A percentile compares a stretch with the other conserved stretches of the same genome.
These are phyloP conservation scores for Metschnikowia amazonensis DNA, from an alignment of 805 yeast genomes.

Conservation along the genomic window DNA sequence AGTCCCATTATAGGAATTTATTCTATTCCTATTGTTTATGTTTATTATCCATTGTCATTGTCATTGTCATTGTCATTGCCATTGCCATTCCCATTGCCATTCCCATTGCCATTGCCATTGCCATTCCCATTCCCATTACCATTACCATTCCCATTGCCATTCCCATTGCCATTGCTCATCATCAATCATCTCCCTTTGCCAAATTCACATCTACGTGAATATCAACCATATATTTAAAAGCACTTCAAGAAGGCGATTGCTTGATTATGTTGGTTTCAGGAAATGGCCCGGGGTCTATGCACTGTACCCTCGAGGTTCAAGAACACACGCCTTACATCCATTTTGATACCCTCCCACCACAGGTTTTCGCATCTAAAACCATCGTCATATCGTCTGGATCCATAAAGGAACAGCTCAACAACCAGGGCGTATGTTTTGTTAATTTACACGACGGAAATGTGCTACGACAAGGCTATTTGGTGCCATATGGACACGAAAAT, in stretches of 20 bases:
- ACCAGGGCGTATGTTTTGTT: not conserved
- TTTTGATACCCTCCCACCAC: constrained; percentile 2
- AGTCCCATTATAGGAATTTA: too few species aligned
- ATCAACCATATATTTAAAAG: too few species aligned
- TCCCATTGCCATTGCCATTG: too few species aligned
- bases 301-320: not conserved
- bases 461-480: constrained; percentile 3
- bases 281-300: not conserved
- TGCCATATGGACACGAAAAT: not conserved
- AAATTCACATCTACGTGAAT: too few species aligned
- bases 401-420: not conserved
- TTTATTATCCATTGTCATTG: too few species aligned
- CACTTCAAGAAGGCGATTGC: not conserved
- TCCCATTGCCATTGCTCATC: too few species aligned
- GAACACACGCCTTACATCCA: not conserved
- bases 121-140: too few species aligned
- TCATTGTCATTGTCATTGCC: too few species aligned
- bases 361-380: not conserved
- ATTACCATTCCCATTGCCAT: too few species aligned
- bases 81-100: too few species aligned
- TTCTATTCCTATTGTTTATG: too few species aligned
- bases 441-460: not conserved
- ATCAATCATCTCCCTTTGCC: too few species aligned
- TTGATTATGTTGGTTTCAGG: not conserved
- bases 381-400: not conserved